phyloP scores from a whole-genome alignment of 306 rosid genomes.

The Dalbergia cochinchinensis region DNA sequence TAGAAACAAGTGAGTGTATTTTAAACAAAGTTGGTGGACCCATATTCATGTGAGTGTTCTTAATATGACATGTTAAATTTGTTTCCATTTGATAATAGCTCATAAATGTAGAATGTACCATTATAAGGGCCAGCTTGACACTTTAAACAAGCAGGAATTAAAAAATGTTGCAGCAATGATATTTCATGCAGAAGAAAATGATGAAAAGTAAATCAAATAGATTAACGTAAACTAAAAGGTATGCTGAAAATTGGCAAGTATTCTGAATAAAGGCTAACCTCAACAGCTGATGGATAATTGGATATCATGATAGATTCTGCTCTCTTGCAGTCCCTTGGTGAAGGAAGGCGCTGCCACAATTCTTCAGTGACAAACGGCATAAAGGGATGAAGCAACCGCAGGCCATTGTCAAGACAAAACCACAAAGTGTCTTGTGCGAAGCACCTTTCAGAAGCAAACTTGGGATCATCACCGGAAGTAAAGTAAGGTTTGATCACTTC shows the following conservation, averaged over 20 bases:
- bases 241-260: not conserved
- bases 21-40: too few relatives aligned
- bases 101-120: too few relatives aligned
- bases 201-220: too few relatives aligned
- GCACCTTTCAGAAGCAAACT: conserved; percentile 64
- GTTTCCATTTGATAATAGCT: too few relatives aligned
- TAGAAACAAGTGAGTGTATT: too few relatives aligned
- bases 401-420: conserved; percentile 92
- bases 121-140: too few relatives aligned
- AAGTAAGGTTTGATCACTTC: conserved; percentile 94
- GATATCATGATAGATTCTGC: conserved; percentile 83
- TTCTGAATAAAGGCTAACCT: conserved; percentile 62
- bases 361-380: conserved; percentile 98
- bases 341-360: conserved; percentile 99
- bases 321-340: conserved; percentile 58
- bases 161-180: too few relatives aligned
- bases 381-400: conserved; percentile 95
- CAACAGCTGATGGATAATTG: conserved; percentile 73
- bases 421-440: conserved; percentile 85
- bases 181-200: too few relatives aligned
- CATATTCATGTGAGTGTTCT: too few relatives aligned
- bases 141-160: too few relatives aligned
- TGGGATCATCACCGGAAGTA: conserved; percentile 60
- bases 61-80: too few relatives aligned
- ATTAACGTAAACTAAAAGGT: not conserved